Evolutionary conservation across 768 basidiomycete species (phyloP).

Genomic region (Trametes punicea): DNA sequence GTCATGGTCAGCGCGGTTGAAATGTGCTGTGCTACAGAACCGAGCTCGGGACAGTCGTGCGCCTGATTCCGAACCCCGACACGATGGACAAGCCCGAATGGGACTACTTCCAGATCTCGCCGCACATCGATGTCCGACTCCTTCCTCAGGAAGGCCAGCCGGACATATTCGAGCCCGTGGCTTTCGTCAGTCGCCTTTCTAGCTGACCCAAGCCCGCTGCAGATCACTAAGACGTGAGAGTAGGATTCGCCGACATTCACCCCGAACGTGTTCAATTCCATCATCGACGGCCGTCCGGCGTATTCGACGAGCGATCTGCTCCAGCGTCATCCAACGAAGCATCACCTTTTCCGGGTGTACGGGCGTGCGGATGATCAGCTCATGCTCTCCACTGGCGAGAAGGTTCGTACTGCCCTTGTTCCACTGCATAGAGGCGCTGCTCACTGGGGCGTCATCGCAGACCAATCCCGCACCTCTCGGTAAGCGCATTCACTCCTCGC

Average conservation of each 20-base stretch:
- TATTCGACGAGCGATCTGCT: slow-evolving; percentile 43
- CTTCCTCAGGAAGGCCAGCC: slow-evolving; percentile 17
- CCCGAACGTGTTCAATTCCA: slow-evolving; percentile 17
- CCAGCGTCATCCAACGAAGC: slow-evolving; percentile 39
- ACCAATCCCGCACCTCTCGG: slow-evolving; percentile 39
- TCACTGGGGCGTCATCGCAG: slow-evolving; percentile 17
- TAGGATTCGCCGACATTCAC: slow-evolving; percentile 16
- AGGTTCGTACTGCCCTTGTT: slow-evolving; percentile 25
- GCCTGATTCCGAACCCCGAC: slow-evolving; percentile 10
- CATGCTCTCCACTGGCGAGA: slow-evolving; percentile 42
- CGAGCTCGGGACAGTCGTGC: slow-evolving; percentile 15
- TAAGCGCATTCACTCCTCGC: slow-evolving; percentile 3
- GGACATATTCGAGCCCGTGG: slow-evolving; percentile 20
- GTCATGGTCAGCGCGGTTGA: not conserved
- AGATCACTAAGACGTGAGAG: not conserved
- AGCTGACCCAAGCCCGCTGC: not conserved
- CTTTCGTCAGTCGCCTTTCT: slow-evolving; percentile 10
- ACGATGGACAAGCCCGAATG: slow-evolving; percentile 19
- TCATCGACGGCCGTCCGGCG: slow-evolving; percentile 30
- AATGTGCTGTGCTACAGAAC: slow-evolving; percentile 5
- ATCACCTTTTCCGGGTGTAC: slow-evolving; percentile 36
- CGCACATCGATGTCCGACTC: slow-evolving; percentile 17
- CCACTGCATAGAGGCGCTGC: not conserved
- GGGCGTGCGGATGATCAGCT: slow-evolving; percentile 48
- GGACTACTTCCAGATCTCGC: slow-evolving; percentile 25